Base-by-base conservation (phyloP, 2,329 filamentous ascomycete genomes). In the Ceratocystis eucalypticola region DNA sequence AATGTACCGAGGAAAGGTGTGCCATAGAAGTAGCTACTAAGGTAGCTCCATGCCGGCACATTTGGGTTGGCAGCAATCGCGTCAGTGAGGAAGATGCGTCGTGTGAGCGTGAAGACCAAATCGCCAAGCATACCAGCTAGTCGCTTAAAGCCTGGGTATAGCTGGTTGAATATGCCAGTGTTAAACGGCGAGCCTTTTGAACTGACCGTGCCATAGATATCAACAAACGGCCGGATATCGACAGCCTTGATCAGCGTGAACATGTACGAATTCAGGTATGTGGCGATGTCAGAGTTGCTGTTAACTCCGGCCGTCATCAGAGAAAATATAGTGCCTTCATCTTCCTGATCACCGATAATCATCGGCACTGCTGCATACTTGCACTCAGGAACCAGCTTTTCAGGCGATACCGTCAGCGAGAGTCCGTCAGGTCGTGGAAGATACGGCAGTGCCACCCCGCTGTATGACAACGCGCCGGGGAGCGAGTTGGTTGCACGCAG, bases 61-160 rank as follows among this genome's bases (percentile, higher is more conserved):
- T 75, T 71, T 0, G 79, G 78, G 45, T 78, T 76, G 2, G 77
- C 73, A 0, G 73, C 66, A 0, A 71, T 71, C 0, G 80, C 72
- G 1, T 73, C 69, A 28, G 77, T 72, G 28, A 88, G 77, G 70
- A 85, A 82, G 0, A 77, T 68, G 1, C 66, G 70, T 5, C 46
- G 74, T 65, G 62, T 77, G 2, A 74, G 71, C 1, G 71, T 74
- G 74, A 88, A 88, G 0, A 79, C 80, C 0, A 85, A 69, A 70
- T 88, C 85, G n/a, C 85, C 85, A 0, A 87, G 74, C 4, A 88
- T 79, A 30, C 85, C 84, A 1, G 84, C 80, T 0, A 86, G 72
- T 8, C 83, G 81, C 72, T 88, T 88, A 76, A 80, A 88, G 70
- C 87, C 80, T 0, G 84, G 83, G 70, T 86, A 87, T 72, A 81